Evolutionary conservation across 331 rosid species (phyloP).

Genomic region (Rosa hybrid): DNA sequence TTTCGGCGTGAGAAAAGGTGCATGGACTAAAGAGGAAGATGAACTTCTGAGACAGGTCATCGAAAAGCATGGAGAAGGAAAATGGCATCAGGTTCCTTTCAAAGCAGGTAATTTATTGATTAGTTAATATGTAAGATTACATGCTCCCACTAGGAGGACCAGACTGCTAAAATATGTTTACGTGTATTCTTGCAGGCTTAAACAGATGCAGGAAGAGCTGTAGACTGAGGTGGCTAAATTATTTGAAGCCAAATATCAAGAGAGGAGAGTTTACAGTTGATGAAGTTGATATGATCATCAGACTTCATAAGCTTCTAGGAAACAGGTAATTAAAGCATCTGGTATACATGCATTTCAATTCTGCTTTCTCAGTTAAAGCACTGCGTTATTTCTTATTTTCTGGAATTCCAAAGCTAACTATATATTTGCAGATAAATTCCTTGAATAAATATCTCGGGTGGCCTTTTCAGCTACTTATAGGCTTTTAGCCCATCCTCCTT

Average conservation of each 20-base stretch:
- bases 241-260: conserved; percentile 11
- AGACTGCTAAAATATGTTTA: neutral
- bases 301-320: conserved; percentile 6
- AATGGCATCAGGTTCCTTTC: neutral
- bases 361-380: neutral
- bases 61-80: conserved; percentile 11
- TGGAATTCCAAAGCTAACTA: neutral
- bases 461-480: neutral
- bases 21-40: conserved; percentile 12
- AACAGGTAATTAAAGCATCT: neutral
- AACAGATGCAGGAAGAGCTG: conserved; percentile 10
- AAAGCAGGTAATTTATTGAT: neutral
- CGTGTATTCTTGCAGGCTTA: neutral
- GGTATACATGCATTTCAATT: neutral
- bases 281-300: conserved; percentile 4
- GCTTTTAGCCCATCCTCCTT: neutral
- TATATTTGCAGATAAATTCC: neutral
- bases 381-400: neutral
- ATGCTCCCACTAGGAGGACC: neutral
- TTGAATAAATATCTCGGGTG: neutral
- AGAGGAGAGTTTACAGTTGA: conserved; percentile 6
- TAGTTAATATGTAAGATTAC: neutral
- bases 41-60: conserved; percentile 1
- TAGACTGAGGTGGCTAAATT: conserved; percentile 2
- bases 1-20: conserved; percentile 12